phyloP scores from a whole-genome alignment of 2,329 filamentous ascomycete genomes.

The Lanzia echinophila region DNA sequence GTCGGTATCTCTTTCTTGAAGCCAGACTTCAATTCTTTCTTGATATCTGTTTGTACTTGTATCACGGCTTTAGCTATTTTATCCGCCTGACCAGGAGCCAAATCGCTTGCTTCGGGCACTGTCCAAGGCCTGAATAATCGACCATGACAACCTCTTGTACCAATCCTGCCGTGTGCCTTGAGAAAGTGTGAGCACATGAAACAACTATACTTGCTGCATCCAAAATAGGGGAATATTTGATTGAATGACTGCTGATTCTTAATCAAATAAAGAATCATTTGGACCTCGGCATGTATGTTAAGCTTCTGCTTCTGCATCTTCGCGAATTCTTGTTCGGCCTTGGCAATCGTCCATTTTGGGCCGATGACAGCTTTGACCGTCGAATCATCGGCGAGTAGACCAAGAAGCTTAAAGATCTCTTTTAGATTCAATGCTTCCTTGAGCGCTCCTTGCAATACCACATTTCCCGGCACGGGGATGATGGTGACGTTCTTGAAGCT shows the following conservation, averaged over 20 bases:
- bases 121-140: slow-evolving; percentile 3
- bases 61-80: not conserved
- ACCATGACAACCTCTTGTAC: slow-evolving; percentile 12
- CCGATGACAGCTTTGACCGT: not conserved
- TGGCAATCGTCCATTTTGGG: not conserved
- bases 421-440: not conserved
- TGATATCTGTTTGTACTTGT: not conserved
- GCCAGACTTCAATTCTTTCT: not conserved
- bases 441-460: not conserved
- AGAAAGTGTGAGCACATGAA: slow-evolving; percentile 11
- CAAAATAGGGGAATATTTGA: slow-evolving; percentile 3
- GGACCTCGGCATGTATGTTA: not conserved
- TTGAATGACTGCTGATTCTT: not conserved
- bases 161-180: slow-evolving; percentile 1
- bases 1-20: not conserved
- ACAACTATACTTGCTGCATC: slow-evolving; percentile 12
- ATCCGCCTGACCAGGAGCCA: not conserved
- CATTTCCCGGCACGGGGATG: not conserved
- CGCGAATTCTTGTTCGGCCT: not conserved
- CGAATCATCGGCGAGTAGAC: not conserved
- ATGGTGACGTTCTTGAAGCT: not conserved
- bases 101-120: not conserved
- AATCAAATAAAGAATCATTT: not conserved
- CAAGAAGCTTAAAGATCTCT: not conserved
- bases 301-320: not conserved